Evolutionary conservation across 345 rosid species (phyloP).

Genomic region (Eucalyptus regnans): DNA sequence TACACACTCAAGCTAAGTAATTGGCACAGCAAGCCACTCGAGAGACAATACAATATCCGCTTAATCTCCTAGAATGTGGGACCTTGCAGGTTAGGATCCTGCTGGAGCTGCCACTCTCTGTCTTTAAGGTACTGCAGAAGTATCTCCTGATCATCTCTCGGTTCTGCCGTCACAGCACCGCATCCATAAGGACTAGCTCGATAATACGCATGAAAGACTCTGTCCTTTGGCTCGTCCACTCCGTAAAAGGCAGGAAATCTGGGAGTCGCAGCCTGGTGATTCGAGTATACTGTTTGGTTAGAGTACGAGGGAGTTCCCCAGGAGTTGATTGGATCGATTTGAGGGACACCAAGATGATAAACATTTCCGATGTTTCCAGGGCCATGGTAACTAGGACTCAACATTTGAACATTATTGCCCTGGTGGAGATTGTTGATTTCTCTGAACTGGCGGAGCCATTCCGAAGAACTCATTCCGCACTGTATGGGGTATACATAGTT

Average conservation of each 20-base stretch:
- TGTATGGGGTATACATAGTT: conserved; percentile 30
- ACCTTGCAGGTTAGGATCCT: conserved; percentile 41
- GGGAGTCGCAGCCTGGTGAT: conserved; percentile 1
- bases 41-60: neutral
- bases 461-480: conserved; percentile 63
- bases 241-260: neutral
- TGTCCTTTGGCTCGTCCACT: conserved; percentile 8
- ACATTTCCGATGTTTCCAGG: conserved; percentile 20
- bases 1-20: neutral
- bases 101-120: conserved; percentile 58
- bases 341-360: conserved; percentile 15
- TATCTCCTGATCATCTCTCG: conserved; percentile 45
- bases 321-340: conserved; percentile 8
- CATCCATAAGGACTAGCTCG: conserved; percentile 11
- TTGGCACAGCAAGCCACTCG: neutral
- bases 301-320: conserved; percentile 20
- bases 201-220: neutral
- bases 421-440: conserved; percentile 46
- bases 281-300: conserved; percentile 17
- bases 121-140: conserved; percentile 68
- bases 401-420: neutral
- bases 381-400: conserved; percentile 12
- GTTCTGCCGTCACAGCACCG: conserved; percentile 6
- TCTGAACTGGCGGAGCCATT: conserved; percentile 93
- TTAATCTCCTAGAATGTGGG: conserved; percentile 13